Conservation (phyloP, 2,329 filamentous ascomycete genomes). For the Epicoccum nigrum region DNA sequence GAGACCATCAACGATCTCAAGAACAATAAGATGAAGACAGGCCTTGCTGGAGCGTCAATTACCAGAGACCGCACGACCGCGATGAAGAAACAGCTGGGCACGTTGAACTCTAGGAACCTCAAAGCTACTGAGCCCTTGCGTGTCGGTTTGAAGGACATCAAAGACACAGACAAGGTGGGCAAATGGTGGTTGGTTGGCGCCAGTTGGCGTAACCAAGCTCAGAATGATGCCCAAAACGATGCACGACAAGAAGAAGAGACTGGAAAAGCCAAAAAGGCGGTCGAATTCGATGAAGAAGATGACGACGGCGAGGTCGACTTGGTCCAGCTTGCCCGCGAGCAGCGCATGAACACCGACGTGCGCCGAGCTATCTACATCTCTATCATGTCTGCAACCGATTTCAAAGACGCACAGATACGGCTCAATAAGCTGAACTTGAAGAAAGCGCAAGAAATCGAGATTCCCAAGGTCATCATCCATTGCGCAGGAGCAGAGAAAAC, state of each 20-base stretch:
- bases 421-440: conserved; percentile 84
- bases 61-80: conserved; percentile 81
- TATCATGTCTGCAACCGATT: conserved; percentile 84
- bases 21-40: conserved; percentile 87
- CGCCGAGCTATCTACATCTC: conserved; percentile 92
- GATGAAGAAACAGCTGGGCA: conserved; percentile 87
- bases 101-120: conserved; percentile 70
- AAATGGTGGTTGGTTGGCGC: conserved; percentile 99
- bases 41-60: conserved; percentile 71
- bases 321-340: conserved; percentile 73
- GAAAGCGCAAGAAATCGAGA: conserved; percentile 82
- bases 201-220: conserved; percentile 69
- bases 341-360: conserved; percentile 86
- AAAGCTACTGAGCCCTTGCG: conserved; percentile 82
- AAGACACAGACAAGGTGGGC: conserved; percentile 80
- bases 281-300: conserved; percentile 20
- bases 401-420: conserved; percentile 80
- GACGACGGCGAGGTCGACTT: conserved; percentile 64
- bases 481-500: conserved; percentile 81
- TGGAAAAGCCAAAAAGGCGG: conserved; percentile 28
- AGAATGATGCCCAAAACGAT: conserved; percentile 26
- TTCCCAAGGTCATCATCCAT: conserved; percentile 85
- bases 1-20: conserved; percentile 94
- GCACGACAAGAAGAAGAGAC: conserved; percentile 46
- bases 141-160: conserved; percentile 81